These are phyloP conservation scores for Protomyces inouyei DNA, from an alignment of 1,139 yeast species.

Conservation along the genomic window DNA sequence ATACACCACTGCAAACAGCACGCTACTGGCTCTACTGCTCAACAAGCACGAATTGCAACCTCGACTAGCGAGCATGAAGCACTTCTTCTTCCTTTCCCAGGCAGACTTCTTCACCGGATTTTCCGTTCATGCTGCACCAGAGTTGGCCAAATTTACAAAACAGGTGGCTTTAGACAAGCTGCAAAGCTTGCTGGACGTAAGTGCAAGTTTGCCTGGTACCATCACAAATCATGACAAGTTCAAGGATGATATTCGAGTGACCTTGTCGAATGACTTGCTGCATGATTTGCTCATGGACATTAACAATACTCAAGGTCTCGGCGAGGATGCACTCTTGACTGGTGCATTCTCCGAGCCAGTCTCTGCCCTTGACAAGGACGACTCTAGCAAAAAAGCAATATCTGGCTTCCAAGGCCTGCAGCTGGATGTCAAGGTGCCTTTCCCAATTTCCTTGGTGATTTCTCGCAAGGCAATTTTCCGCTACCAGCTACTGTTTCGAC, in stretches of 20 bases:
- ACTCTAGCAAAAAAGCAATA: constrained; percentile 28
- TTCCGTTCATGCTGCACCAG: constrained; percentile 43
- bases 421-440: constrained; percentile 68
- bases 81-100: constrained; percentile 55
- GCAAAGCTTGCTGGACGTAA: constrained; percentile 42
- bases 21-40: constrained; percentile 55
- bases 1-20: constrained; percentile 62
- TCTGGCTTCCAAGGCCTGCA: constrained; percentile 55
- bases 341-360: constrained; percentile 40
- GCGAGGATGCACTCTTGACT: constrained; percentile 43
- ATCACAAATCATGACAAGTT: constrained; percentile 42
- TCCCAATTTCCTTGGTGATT: constrained; percentile 74
- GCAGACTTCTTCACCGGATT: constrained; percentile 50
- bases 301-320: constrained; percentile 59
- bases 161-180: constrained; percentile 44
- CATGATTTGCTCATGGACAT: constrained; percentile 62
- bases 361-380: constrained; percentile 22
- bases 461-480: constrained; percentile 68
- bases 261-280: constrained; percentile 40
- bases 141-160: constrained; percentile 43
- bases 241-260: constrained; percentile 41
- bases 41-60: constrained; percentile 55
- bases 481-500: constrained; percentile 74
- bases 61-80: constrained; percentile 41
- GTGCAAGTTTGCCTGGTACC: constrained; percentile 44